Conservation (phyloP, 2,329 filamentous ascomycete genomes). For the Verticillium zaregamsianum region DNA sequence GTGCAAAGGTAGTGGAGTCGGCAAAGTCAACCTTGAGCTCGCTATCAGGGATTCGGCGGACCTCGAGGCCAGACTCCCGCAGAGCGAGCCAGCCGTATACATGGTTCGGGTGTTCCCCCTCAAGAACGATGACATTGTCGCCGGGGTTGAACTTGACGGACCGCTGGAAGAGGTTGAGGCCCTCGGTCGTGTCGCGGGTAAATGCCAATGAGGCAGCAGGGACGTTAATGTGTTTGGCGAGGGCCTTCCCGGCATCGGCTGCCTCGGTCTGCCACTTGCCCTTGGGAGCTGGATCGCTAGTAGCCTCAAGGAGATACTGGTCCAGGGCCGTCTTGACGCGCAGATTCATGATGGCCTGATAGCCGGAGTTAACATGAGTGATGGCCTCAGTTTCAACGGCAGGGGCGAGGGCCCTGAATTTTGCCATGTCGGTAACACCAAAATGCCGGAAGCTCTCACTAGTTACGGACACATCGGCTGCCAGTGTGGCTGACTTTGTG, state of each 20-base stretch:
- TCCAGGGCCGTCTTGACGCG: neutral
- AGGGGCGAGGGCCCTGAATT: neutral
- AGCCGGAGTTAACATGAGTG: neutral
- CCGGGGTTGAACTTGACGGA: constrained; percentile 17
- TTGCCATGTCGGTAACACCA: neutral
- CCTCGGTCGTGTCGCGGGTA: constrained; percentile 28
- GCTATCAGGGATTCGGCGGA: constrained; percentile 18
- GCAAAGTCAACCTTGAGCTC: constrained; percentile 6
- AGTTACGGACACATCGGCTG: neutral
- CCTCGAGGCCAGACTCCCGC: constrained; percentile 19
- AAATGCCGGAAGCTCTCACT: neutral
- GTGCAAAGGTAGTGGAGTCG: constrained; percentile 19
- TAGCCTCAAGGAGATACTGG: neutral
- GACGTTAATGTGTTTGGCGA: constrained; percentile 24
- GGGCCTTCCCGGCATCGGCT: constrained; percentile 15
- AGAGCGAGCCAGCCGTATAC: constrained; percentile 24
- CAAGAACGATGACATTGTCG: constrained; percentile 26
- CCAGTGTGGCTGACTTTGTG: neutral
- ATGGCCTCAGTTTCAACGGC: neutral
- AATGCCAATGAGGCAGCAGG: constrained; percentile 19
- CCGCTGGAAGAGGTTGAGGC: constrained; percentile 21
- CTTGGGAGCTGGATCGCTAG: neutral
- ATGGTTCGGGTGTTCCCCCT: constrained; percentile 27
- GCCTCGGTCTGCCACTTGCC: constrained; percentile 13
- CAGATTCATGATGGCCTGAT: neutral